Evolutionary conservation across 371 early-diverging fungal genomes (phyloP), one percentile per base, ranked within the genome.

Genomic region (Mucor indicus): DNA sequence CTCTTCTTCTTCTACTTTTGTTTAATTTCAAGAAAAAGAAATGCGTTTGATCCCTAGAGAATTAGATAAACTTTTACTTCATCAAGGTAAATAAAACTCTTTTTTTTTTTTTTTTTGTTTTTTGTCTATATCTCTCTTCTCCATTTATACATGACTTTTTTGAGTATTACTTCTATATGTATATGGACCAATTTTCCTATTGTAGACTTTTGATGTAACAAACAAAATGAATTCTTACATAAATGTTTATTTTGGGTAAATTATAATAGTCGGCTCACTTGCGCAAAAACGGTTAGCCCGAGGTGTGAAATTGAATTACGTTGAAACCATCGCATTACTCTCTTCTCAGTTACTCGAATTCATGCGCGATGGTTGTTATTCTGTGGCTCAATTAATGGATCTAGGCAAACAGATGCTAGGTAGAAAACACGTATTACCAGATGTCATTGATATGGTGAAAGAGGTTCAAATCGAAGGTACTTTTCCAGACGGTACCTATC

Each of bases 381-480:
- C 88, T 1, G 92, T 96, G 17, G 84, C 95, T 20, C 85, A 92
- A 42, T 68, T 95, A 38, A 92, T 93, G 92, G 77, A 87, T 44
- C 46, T 92, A 10, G 97, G 95, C 8, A 86, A 89, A 43, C 81
- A 79, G 38, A 85, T 95, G 55, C 80, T 96, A 6, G 97, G 97
- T 1, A 78, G 81, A 38, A 78, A 91, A 5, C 91, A 92, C 41
- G 95, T 96, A 27, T 63, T 84, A 53, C 75, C 88, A 0, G 82
- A 81, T 3, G 92, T 87, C 3, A 65, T 78, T 5, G 68, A 78
- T 38, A 81, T 80, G 1, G 59, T 95, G 22, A 72, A 80, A 38
- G 90, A 92, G 43, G 92, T 96, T 13, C 92, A 93, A 54, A 71
- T 92, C 2, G 90, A 90, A 62, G 89, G 93, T n/a, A 90, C 91